A percentile compares a stretch with the other conserved stretches of the same genome.
These are phyloP conservation scores for Didymella pinodella DNA, from an alignment of 2,329 filamentous ascomycete genomes.

Conservation along the genomic window DNA sequence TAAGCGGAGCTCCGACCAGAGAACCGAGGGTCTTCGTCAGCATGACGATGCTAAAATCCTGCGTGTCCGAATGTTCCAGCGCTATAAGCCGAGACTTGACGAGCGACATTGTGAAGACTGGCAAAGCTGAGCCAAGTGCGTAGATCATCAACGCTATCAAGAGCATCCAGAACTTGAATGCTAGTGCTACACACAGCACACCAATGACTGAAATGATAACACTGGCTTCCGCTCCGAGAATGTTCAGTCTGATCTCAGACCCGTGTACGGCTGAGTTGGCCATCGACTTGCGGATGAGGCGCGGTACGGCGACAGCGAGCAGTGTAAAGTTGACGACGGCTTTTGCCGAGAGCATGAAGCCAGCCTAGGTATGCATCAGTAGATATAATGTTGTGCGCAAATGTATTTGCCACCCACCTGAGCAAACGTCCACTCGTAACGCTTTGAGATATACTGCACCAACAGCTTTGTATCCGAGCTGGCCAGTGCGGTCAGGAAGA, in stretches of 20 bases:
- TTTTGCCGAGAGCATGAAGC: slow-evolving; percentile 51
- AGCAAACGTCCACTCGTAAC: slow-evolving; percentile 51
- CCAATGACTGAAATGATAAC: slow-evolving; percentile 46
- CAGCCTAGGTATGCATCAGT: slow-evolving; percentile 30
- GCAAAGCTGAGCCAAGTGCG: slow-evolving; percentile 49
- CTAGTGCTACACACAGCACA: slow-evolving; percentile 44
- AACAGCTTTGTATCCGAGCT: slow-evolving; percentile 51
- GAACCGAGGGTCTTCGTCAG: slow-evolving; percentile 48
- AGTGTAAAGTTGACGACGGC: slow-evolving; percentile 48
- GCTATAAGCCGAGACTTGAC: slow-evolving; percentile 48
- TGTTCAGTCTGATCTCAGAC: slow-evolving; percentile 43
- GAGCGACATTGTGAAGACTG: slow-evolving; percentile 51
- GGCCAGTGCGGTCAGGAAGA: slow-evolving; percentile 49
- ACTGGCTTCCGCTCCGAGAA: slow-evolving; percentile 42
- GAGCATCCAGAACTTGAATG: slow-evolving; percentile 45
- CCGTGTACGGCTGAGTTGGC: slow-evolving; percentile 31
- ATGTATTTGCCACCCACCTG: slow-evolving; percentile 24
- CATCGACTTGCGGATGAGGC: slow-evolving; percentile 42
- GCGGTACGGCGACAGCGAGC: slow-evolving; percentile 45
- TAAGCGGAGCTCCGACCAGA: slow-evolving; percentile 47
- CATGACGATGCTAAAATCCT: slow-evolving; percentile 51
- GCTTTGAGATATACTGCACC: slow-evolving; percentile 51
- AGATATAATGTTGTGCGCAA: too few relatives aligned
- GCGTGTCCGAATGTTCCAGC: slow-evolving; percentile 34
- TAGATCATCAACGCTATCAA: slow-evolving; percentile 48